Evolutionary conservation across 2,329 filamentous ascomycete species (phyloP).

Genomic region (Botryotinia calthae): DNA sequence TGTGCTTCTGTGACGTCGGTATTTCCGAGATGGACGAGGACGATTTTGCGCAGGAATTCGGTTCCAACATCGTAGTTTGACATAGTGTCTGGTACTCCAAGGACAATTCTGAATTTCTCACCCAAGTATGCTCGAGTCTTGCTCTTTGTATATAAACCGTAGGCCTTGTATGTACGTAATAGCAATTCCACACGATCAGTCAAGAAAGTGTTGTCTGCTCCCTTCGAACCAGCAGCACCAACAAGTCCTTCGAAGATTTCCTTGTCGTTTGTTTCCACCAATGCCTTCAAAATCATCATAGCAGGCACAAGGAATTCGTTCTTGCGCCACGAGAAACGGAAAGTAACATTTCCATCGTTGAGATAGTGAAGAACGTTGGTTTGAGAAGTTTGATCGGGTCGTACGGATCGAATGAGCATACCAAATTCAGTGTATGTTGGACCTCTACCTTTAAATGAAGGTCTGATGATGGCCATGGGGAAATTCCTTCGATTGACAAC

Average conservation of each 20-base stretch:
- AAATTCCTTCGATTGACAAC: constrained; percentile 90
- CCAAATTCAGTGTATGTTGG: constrained; percentile 84
- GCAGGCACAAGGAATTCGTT: constrained; percentile 94
- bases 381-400: constrained; percentile 96
- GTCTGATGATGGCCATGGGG: constrained; percentile 88
- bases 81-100: constrained; percentile 80
- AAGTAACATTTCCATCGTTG: constrained; percentile 91
- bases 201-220: constrained; percentile 83
- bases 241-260: constrained; percentile 95
- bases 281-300: constrained; percentile 93
- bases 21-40: constrained; percentile 87
- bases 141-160: constrained; percentile 75
- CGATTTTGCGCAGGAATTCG: constrained; percentile 86
- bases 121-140: constrained; percentile 86
- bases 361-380: constrained; percentile 97
- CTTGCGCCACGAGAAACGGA: constrained; percentile 97
- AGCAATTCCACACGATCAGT: constrained; percentile 92
- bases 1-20: constrained; percentile 79
- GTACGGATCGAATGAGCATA: constrained; percentile 86
- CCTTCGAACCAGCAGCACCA: constrained; percentile 71
- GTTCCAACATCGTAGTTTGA: constrained; percentile 85
- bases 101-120: constrained; percentile 83
- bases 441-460: constrained; percentile 85
- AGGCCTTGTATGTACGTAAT: constrained; percentile 88
- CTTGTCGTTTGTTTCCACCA: constrained; percentile 92